Base-by-base conservation (phyloP, 768 basidiomycete species). In the Sarcodon aspratus region DNA sequence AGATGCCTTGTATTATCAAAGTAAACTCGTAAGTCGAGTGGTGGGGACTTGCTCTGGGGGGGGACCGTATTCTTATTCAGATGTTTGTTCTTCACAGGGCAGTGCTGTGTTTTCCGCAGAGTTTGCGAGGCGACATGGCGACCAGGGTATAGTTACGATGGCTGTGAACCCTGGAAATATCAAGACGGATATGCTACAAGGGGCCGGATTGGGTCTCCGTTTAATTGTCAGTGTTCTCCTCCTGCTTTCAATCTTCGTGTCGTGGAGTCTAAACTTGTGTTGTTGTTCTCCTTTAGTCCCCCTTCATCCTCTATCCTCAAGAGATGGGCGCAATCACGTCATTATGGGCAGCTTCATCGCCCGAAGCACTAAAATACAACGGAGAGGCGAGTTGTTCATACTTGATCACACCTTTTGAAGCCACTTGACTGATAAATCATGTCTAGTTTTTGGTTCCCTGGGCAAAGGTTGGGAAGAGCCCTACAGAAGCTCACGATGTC, bases 81-180 rank as follows among this genome's bases (percentile, higher is more conserved):
- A 27, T 27, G 21, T 27, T 27, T 27, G 21, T 27, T 27, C 21
- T 27, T 27, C 21, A 27, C 21, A 52, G 51, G 36, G 61, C 7
- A 68, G 71, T 47, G 59, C 71, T 1, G 62, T 74, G 6, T 54
- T 68, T 12, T 61, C 70, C 6, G 50, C 59, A 7, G 74, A 74
- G 55, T 55, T 73, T n/a, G 71, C 70, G 13, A 57, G 69, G 38
- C 62, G 69, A 50, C 72, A 73, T 53, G 66, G 57, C 5, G 64
- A 70, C 34, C 49, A 70, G 49, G 69, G 69, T 1, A 57, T 76
- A 27, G 21, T 27, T 27, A 3, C 21, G 21, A 27, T 5, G 5
- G 21, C 21, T 27, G 21, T 27, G 21, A 27, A 27, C 5, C 21
- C 21, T 27, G 21, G 21, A 27, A 27, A 27, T 27, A 2, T 27